Conservation (phyloP, 345 rosid species). For the Rhizophora mangle region DNA sequence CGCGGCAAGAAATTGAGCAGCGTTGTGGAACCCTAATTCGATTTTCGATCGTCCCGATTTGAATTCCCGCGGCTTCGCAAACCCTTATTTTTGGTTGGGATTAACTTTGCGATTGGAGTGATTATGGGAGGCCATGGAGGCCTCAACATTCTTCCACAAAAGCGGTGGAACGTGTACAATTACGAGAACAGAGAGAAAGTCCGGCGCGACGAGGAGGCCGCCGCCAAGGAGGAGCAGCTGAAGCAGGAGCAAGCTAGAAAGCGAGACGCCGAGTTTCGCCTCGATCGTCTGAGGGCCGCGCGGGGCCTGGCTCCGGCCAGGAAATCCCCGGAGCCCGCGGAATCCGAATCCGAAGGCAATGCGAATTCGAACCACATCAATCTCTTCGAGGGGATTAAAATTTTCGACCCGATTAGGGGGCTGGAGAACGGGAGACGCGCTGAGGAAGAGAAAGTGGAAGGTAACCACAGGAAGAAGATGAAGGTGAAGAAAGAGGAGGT, state of each 20-base stretch:
- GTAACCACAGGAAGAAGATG: constrained; percentile 40
- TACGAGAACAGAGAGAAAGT: constrained; percentile 86
- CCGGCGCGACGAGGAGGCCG: constrained; percentile 77
- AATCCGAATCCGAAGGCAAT: constrained; percentile 26
- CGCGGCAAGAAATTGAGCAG: too few species aligned
- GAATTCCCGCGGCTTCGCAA: too few species aligned
- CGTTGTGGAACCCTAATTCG: too few species aligned
- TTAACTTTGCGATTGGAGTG: too few species aligned
- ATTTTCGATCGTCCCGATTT: too few species aligned
- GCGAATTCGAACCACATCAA: constrained; percentile 73
- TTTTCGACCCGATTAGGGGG: constrained; percentile 60
- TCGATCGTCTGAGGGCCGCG: constrained; percentile 68
- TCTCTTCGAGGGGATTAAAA: constrained; percentile 86
- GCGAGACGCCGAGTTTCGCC: constrained; percentile 78
- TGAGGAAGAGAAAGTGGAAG: constrained; percentile 52
- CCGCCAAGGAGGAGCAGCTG: constrained; percentile 79
- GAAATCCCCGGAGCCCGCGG: constrained; percentile 22
- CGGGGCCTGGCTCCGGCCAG: constrained; percentile 70
- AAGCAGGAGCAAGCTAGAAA: constrained; percentile 72
- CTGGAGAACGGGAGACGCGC: constrained; percentile 30
- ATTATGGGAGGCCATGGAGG: constrained; percentile 97
- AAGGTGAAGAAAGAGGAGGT: constrained; percentile 80
- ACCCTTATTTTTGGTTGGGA: too few species aligned
- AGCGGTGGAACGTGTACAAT: constrained; percentile 91
- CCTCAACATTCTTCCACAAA: constrained; percentile 88